Conservation (phyloP, 2,329 filamentous ascomycete species). For the Atkinsonella texensis region DNA sequence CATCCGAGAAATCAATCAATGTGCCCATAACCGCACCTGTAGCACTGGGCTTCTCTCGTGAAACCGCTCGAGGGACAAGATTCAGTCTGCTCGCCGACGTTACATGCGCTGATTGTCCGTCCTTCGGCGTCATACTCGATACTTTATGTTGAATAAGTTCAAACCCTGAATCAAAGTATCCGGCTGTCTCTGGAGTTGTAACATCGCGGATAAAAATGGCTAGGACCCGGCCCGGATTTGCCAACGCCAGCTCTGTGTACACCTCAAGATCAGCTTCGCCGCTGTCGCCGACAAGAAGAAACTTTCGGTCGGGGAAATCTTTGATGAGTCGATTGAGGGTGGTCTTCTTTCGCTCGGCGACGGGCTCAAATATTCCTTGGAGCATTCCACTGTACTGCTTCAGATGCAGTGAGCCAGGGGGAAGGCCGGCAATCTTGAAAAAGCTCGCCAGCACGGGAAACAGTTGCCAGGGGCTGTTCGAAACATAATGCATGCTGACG, state of each 20-base stretch:
- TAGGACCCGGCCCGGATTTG: slow-evolving; percentile 70
- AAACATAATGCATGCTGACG: slow-evolving; percentile 90
- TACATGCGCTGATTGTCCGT: slow-evolving; percentile 6
- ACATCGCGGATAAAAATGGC: slow-evolving; percentile 94
- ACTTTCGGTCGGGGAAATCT: slow-evolving; percentile 83
- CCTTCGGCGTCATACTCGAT: slow-evolving; percentile 16
- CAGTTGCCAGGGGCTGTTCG: slow-evolving; percentile 98
- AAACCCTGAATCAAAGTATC: slow-evolving; percentile 63
- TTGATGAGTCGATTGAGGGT: slow-evolving; percentile 73
- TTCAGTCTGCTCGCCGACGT: slow-evolving; percentile 16
- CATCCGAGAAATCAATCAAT: slow-evolving; percentile 49
- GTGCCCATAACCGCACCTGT: slow-evolving; percentile 38
- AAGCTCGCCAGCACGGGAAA: slow-evolving; percentile 81
- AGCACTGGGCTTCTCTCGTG: slow-evolving; percentile 11
- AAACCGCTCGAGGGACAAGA: slow-evolving; percentile 10
- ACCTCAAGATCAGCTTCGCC: slow-evolving; percentile 95
- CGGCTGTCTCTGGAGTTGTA: slow-evolving; percentile 59
- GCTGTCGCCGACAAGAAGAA: slow-evolving; percentile 87
- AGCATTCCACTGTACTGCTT: slow-evolving; percentile 97
- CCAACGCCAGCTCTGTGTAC: slow-evolving; percentile 82
- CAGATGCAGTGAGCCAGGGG: slow-evolving; percentile 80
- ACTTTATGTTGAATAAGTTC: slow-evolving; percentile 16
- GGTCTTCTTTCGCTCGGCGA: slow-evolving; percentile 85
- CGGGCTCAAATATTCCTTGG: slow-evolving; percentile 95
- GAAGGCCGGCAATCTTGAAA: slow-evolving; percentile 69